These are phyloP conservation scores for Thalassiosira profunda DNA, from an alignment of 108 stramenopile species.

Conservation along the genomic window DNA sequence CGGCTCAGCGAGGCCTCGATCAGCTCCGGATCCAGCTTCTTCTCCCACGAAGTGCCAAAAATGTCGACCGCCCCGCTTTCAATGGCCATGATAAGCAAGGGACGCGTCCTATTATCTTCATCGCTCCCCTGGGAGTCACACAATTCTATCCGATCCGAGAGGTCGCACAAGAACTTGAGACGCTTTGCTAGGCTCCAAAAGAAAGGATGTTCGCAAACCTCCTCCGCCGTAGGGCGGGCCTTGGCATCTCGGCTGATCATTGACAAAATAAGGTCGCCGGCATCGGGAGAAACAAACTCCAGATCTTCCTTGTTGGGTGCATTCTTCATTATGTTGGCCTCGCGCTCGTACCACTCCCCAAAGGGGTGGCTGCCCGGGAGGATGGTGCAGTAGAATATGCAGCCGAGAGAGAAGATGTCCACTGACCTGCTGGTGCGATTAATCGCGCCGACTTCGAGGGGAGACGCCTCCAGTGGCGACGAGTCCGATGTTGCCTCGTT, in stretches of 20 bases:
- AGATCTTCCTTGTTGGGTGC: conserved; percentile 67
- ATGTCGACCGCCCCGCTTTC: conserved; percentile 83
- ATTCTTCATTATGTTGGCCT: conserved; percentile 95
- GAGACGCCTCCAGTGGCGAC: conserved; percentile 47
- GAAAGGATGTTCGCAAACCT: conserved; percentile 94
- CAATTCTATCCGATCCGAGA: conserved; percentile 91
- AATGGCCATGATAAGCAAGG: conserved; percentile 60
- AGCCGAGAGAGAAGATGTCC: conserved; percentile 97
- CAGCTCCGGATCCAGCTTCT: conserved; percentile 75
- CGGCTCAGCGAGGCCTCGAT: conserved; percentile 83
- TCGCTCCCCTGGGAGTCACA: conserved; percentile 31
- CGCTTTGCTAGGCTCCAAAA: conserved; percentile 87
- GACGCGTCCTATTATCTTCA: conserved; percentile 2
- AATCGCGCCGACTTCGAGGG: conserved; percentile 36
- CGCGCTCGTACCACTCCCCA: conserved; percentile 97
- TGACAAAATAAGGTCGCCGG: conserved; percentile 77
- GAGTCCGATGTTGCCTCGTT: conserved; percentile 38
- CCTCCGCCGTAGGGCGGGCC: conserved; percentile 83
- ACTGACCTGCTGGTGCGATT: conserved; percentile 86
- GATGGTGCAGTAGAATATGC: conserved; percentile 93
- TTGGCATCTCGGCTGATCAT: conserved; percentile 89
- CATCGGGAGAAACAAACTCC: conserved; percentile 75
- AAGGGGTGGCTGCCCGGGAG: conserved; percentile 94
- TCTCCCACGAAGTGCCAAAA: conserved; percentile 92
- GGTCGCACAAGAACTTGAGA: conserved; percentile 89